Conservation (phyloP, 2,329 filamentous ascomycete genomes). For the Tolypocladium tundrense region DNA sequence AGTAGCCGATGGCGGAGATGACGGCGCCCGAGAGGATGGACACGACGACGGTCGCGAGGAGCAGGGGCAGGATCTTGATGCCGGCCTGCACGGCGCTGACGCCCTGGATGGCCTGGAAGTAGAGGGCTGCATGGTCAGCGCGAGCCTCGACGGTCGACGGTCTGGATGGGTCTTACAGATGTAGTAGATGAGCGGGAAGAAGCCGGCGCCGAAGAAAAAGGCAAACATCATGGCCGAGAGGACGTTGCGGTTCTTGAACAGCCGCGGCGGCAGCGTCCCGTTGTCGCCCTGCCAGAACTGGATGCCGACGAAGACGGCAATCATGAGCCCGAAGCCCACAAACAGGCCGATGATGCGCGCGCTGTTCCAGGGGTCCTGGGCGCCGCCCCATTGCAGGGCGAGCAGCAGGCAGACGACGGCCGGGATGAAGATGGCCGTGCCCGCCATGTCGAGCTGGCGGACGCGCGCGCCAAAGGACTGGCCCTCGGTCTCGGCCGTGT, state of each 20-base stretch:
- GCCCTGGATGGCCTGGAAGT: constrained; percentile 44
- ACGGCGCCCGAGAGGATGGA: constrained; percentile 33
- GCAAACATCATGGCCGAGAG: constrained; percentile 31
- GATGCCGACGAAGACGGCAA: constrained; percentile 34
- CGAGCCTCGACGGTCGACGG: too few relatives aligned
- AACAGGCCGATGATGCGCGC: constrained; percentile 40
- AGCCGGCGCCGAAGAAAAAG: constrained; percentile 38
- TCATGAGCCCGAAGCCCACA: constrained; percentile 34
- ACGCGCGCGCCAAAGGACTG: constrained; percentile 26
- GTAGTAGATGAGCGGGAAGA: constrained; percentile 45
- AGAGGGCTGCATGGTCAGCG: constrained; percentile 27
- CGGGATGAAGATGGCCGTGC: constrained; percentile 39
- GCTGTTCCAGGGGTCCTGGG: constrained; percentile 38
- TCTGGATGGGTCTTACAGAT: constrained; percentile 26
- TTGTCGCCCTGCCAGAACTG: constrained; percentile 31
- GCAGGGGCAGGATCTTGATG: constrained; percentile 42
- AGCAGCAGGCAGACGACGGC: constrained; percentile 42
- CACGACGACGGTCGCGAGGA: constrained; percentile 38
- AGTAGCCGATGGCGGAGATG: constrained; percentile 33
- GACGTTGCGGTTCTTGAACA: constrained; percentile 33
- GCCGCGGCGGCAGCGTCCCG: constrained; percentile 35
- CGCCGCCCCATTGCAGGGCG: constrained; percentile 47
- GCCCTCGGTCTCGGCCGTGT: constrained; percentile 19
- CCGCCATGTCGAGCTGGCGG: constrained; percentile 36
- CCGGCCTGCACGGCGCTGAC: constrained; percentile 42